Conservation (phyloP, 2,329 filamentous ascomycete genomes). For the Zelopaecilomyces penicillatus region DNA sequence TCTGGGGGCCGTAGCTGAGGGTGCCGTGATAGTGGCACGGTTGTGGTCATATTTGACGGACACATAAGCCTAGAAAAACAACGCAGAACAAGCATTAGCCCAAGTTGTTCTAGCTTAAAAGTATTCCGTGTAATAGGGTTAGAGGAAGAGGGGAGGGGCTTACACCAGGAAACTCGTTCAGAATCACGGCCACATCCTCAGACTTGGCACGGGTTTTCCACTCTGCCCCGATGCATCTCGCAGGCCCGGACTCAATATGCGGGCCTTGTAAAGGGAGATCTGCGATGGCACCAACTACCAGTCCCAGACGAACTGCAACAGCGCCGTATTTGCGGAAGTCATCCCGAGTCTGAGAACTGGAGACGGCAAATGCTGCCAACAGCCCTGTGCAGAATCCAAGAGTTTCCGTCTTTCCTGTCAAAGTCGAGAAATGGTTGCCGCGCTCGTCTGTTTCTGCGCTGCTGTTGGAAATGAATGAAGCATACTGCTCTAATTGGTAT, state of each 20-base stretch:
- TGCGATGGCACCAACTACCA: conserved; percentile 28
- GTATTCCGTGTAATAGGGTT: too few species aligned
- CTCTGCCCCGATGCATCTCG: not conserved
- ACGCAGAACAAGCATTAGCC: not conserved
- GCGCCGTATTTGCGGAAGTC: conserved; percentile 28
- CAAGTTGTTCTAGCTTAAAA: not conserved
- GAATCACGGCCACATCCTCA: conserved; percentile 12
- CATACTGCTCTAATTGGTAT: conserved; percentile 28
- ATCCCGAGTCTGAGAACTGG: conserved; percentile 16
- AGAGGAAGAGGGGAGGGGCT: not conserved
- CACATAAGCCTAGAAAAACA: conserved; percentile 23
- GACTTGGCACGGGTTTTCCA: not conserved
- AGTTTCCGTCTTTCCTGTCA: conserved; percentile 4
- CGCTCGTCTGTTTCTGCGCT: not conserved
- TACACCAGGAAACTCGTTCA: conserved; percentile 9
- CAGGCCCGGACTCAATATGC: not conserved
- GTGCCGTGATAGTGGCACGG: conserved; percentile 26
- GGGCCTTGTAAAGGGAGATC: conserved; percentile 22
- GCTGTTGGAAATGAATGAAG: not conserved
- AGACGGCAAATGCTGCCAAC: conserved; percentile 28
- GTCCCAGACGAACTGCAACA: conserved; percentile 28
- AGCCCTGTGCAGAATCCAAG: conserved; percentile 32
- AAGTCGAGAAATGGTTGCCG: not conserved
- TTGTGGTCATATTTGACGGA: conserved; percentile 29
- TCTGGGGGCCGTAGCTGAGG: conserved; percentile 6